Evolutionary conservation across 148 eudicot species (phyloP).

Genomic region (Rhododendron griersonianum): DNA sequence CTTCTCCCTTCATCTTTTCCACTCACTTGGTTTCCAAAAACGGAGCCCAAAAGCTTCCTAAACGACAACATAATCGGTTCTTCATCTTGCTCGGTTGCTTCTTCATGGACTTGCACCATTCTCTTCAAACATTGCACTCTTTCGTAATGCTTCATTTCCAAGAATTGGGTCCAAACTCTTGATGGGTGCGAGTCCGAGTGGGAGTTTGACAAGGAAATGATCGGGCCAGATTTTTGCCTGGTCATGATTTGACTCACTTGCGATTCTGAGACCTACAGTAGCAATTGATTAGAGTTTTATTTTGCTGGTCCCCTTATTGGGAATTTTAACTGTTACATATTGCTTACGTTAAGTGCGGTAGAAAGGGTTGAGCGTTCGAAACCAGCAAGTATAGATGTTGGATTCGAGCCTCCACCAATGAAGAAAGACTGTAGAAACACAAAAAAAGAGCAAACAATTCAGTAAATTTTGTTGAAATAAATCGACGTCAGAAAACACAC

Average conservation of each 20-base stretch:
- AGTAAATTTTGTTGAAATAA: background rate
- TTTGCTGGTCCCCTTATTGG: too few relatives aligned
- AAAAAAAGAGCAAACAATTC: conserved; percentile 31
- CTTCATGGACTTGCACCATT: background rate
- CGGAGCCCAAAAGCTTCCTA: background rate
- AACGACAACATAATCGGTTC: background rate
- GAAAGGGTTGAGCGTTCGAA: conserved; percentile 48
- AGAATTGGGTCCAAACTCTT: conserved; percentile 31
- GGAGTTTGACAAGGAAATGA: conserved; percentile 30
- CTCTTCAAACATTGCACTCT: conserved; percentile 42
- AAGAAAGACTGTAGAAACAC: conserved; percentile 7
- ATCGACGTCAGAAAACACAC: background rate
- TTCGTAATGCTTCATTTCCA: conserved; percentile 36
- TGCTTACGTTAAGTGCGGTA: conserved; percentile 69
- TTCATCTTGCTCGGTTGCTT: background rate
- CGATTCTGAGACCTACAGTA: conserved; percentile 48
- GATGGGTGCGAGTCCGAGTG: conserved; percentile 30
- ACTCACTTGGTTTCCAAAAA: background rate
- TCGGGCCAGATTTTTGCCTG: conserved; percentile 50
- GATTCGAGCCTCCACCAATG: too few relatives aligned
- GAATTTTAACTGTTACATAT: background rate
- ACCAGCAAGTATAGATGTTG: too few relatives aligned
- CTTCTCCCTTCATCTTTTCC: conserved; percentile 7
- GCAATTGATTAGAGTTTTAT: background rate
- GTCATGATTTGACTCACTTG: conserved; percentile 45